phyloP scores from a whole-genome alignment of 2,329 filamentous ascomycete genomes.

The Botrytis fabae region DNA sequence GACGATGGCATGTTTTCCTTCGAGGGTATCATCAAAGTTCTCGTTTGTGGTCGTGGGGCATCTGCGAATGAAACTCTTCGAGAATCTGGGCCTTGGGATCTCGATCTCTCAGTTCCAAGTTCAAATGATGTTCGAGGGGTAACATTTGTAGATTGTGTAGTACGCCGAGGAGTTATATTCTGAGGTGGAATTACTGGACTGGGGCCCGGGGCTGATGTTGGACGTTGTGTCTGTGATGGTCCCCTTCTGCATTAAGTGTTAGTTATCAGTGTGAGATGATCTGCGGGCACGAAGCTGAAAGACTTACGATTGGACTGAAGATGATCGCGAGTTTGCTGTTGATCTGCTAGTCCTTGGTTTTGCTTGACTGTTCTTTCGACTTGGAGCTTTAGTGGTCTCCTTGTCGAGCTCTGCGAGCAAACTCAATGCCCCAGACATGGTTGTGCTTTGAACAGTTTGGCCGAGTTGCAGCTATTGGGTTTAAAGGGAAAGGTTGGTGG shows the following conservation, averaged over 20 bases:
- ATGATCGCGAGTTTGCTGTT: slow-evolving; percentile 20
- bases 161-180: slow-evolving; percentile 4
- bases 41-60: slow-evolving; percentile 3
- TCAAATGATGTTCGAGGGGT: slow-evolving; percentile 21
- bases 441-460: neutral
- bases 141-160: slow-evolving; percentile 19
- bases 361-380: slow-evolving; percentile 17
- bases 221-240: slow-evolving; percentile 11
- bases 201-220: slow-evolving; percentile 7
- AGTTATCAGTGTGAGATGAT: neutral
- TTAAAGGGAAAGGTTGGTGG: neutral
- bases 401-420: slow-evolving; percentile 20
- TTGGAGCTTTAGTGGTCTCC: slow-evolving; percentile 14
- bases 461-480: neutral
- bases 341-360: slow-evolving; percentile 14
- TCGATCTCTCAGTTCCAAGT: slow-evolving; percentile 15
- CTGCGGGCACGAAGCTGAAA: neutral
- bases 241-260: neutral
- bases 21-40: slow-evolving; percentile 27
- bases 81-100: slow-evolving; percentile 23
- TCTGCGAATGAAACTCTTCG: slow-evolving; percentile 22
- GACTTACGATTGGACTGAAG: slow-evolving; percentile 22
- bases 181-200: slow-evolving; percentile 2
- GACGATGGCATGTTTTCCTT: slow-evolving; percentile 33
- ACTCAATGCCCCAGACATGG: slow-evolving; percentile 16